Base-by-base conservation (phyloP, 1,139 yeast species). In the Yamadazyma pseudoaaseri region DNA sequence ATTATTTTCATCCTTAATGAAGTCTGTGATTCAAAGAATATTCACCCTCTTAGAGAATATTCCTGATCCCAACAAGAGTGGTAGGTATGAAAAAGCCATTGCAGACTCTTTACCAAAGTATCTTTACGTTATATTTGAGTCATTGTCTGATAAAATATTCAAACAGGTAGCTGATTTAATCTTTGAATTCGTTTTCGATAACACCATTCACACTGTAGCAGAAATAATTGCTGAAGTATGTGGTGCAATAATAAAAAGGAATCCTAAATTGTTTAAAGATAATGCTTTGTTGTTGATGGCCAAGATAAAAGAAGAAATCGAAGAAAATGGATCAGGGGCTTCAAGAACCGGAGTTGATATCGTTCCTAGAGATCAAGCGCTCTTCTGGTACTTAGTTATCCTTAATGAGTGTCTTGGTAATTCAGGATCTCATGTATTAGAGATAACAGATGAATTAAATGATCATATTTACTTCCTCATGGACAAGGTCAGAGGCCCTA, bases 301-400 rank as follows among this genome's bases (percentile, higher is more conserved):
- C 2, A 73, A 72, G 38, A 80, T 90, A 22, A 66, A 68, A 31
- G 79, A 75, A 18, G 96, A 92, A 51, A 70, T 92, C 15, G 68
- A 67, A n/a, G 90, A 83, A 47, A 86, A 90, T 45, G 86, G 81
- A 7, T 97, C 97, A 0, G 97, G 97, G 2, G 64, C 76, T 1
- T 65, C 81, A 0, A 73, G 96, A 51, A 76, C 80, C 13, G 82
- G 85, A 1, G 69, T 75, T 3, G 89, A 82, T 29, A 69, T 85
- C 20, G 69, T 81, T 16, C 87, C 87, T 10, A 70, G 90, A 32
- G 98, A 92, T 56, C 82, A 84, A 29, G 76, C 82, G 9, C 62
- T 92, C 11, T 78, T 79, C 26, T 80, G 96, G 80, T 77, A 84
- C 51, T 57, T 87, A 30, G 72, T 81, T 2, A 76, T 89, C 3